phyloP scores from a whole-genome alignment of 2,329 filamentous ascomycete species.

The Alternaria ethzedia region DNA sequence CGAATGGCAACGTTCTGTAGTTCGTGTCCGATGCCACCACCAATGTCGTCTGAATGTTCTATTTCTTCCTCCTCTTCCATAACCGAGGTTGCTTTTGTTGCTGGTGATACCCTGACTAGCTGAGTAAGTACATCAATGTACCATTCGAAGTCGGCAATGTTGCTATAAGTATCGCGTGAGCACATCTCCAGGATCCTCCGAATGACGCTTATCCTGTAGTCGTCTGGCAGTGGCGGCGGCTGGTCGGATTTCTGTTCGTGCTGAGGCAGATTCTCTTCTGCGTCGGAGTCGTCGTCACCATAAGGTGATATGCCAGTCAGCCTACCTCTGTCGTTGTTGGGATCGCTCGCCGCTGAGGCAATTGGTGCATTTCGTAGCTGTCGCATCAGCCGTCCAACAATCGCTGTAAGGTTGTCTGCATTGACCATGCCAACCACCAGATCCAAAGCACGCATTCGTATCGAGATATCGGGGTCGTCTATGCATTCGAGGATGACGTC shows the following conservation, averaged over 20 bases:
- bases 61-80: conserved; percentile 37
- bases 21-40: conserved; percentile 80
- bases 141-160: conserved; percentile 93
- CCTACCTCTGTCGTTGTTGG: conserved; percentile 55
- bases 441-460: conserved; percentile 89
- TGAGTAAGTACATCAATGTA: conserved; percentile 91
- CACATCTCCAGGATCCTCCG: conserved; percentile 86
- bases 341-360: conserved; percentile 55
- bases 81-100: conserved; percentile 49
- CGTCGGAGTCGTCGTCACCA: conserved; percentile 63
- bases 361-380: conserved; percentile 75
- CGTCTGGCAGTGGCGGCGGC: conserved; percentile 74
- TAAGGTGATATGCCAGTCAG: conserved; percentile 54
- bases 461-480: conserved; percentile 94
- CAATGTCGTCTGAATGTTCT: conserved; percentile 55
- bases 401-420: conserved; percentile 79
- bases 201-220: conserved; percentile 86
- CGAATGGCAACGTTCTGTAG: conserved; percentile 90
- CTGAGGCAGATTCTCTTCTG: conserved; percentile 61
- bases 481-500: conserved; percentile 97
- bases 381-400: conserved; percentile 85
- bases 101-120: conserved; percentile 72
- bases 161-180: conserved; percentile 83
- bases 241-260: conserved; percentile 57
- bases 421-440: conserved; percentile 94